These are phyloP conservation scores for Penicillium silybi DNA, from an alignment of 495 filamentous ascomycete genomes.

Conservation along the genomic window DNA sequence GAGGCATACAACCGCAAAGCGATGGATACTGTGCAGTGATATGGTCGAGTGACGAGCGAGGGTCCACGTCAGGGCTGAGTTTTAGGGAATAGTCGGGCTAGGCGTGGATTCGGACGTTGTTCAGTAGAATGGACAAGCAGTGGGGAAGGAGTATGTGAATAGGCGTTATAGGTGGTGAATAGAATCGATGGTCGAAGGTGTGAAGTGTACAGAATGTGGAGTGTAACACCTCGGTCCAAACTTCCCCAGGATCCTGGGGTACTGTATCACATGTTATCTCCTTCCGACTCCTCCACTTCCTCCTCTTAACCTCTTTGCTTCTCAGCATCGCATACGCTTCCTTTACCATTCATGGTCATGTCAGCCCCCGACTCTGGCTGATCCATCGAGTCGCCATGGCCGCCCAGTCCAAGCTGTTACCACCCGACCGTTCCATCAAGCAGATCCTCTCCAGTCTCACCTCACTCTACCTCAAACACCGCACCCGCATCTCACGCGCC, in stretches of 20 bases:
- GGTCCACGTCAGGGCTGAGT: no score
- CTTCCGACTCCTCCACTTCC: conserved; percentile 6
- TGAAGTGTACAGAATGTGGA: not conserved
- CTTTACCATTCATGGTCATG: conserved; percentile 23
- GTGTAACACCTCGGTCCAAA: conserved; percentile 18
- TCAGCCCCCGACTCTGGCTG: conserved; percentile 30
- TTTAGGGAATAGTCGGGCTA: no score
- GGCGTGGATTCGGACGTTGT: no score
- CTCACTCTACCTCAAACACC: conserved; percentile 74
- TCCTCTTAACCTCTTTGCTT: conserved; percentile 1
- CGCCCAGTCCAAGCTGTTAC: conserved; percentile 72
- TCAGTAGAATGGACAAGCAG: no score
- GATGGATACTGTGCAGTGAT: not conserved
- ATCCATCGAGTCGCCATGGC: conserved; percentile 54
- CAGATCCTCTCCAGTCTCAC: conserved; percentile 70
- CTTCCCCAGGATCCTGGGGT: conserved; percentile 25
- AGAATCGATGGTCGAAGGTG: not conserved
- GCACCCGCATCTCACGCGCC: conserved; percentile 82
- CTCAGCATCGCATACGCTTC: not conserved
- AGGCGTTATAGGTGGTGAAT: no score
- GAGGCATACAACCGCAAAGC: not conserved
- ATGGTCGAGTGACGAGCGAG: not conserved
- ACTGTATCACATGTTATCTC: conserved; percentile 29
- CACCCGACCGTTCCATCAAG: conserved; percentile 68
- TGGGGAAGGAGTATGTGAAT: no score